phyloP scores from a whole-genome alignment of 176 grass and related monocot genomes.

The Olyra latifolia region DNA sequence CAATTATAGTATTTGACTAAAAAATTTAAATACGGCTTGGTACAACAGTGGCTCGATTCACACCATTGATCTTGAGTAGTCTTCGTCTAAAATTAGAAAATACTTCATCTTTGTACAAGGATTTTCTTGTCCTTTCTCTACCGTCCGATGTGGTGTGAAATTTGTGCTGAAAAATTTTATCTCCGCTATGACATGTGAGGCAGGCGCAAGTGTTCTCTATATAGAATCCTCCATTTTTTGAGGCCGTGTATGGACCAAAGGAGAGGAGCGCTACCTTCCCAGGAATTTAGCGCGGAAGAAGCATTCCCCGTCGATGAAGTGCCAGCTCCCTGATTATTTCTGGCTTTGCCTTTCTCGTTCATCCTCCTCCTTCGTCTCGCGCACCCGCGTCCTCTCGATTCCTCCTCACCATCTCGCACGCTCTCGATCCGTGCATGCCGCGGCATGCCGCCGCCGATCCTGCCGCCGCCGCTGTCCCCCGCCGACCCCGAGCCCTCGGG shows the following conservation, averaged over 20 bases:
- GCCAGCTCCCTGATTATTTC: not conserved
- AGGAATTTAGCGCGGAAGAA: conserved; percentile 11
- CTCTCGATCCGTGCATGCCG: conserved; percentile 37
- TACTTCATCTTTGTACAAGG: too few relatives aligned
- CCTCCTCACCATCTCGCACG: not conserved
- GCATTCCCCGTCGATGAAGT: conserved; percentile 6
- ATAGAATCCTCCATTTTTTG: conserved; percentile 31
- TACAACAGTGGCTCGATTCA: too few relatives aligned
- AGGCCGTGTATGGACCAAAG: not conserved
- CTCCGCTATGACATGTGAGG: too few relatives aligned
- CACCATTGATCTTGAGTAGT: too few relatives aligned
- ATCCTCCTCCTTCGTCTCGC: not conserved
- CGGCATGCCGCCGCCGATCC: conserved; percentile 43
- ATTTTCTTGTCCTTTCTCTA: too few relatives aligned
- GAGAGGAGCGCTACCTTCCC: not conserved
- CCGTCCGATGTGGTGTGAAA: too few relatives aligned
- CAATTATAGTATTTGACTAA: too few relatives aligned
- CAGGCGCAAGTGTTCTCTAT: too few relatives aligned
- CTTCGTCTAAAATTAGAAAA: too few relatives aligned
- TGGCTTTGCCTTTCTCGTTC: not conserved
- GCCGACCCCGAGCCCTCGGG: conserved; percentile 29
- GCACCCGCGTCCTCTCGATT: not conserved
- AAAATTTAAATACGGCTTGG: too few relatives aligned
- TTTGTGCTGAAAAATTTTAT: too few relatives aligned
- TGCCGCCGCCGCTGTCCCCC: conserved; percentile 8